Evolutionary conservation across 306 rosid species (phyloP), one percentile per base, ranked within the genome.

Genomic region (Vigna hirtella): DNA sequence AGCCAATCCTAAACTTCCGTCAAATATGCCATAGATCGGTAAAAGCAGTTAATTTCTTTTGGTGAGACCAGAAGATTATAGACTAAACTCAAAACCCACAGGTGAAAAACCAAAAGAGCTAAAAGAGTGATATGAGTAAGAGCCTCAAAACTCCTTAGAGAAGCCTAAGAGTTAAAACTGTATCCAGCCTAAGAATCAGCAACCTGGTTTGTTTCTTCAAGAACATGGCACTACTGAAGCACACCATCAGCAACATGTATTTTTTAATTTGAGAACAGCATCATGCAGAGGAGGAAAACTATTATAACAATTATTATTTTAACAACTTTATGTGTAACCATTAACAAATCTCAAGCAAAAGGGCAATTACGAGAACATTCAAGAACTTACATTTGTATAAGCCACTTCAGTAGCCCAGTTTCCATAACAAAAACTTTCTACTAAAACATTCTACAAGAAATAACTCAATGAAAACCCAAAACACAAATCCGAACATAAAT

Each of bases 401-500:
- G 40, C 5, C 15, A 11, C 50, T 5, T 12, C 3, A 18, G 56
- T 40, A 3, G 2, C 34, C n/a, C 77, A 48, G 22, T 36, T 24
- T 7, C 69, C 77, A 59, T 51, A 38, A 64, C 5, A 45, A 56
- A 18, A 9, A 18, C 14, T 13, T 47, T 6, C 70, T 8, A 1
- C 42, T 8, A 8, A 22, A 51, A 45, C 45, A 52, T 4, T 58
- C 64, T 4, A 70, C 73, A 70, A 51, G 3, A 70, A 82, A 12
- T 42, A 43, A 70, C 18, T 43, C 6, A 43, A 18, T 32, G 22
- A 70, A 52, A 66, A 66, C 58, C 66, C 9, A 68, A 56, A 56
- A 56, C 34, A 4, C 8, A 69, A 40, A 17, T 17, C 58, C 58
- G 1, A 52, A 53, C 3, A 56, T 22, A 58, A 58, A 18, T 15